Evolutionary conservation across 257 asterid genomes (phyloP), one percentile per base, ranked within the genome.

Genomic region (Catharanthus roseus): DNA sequence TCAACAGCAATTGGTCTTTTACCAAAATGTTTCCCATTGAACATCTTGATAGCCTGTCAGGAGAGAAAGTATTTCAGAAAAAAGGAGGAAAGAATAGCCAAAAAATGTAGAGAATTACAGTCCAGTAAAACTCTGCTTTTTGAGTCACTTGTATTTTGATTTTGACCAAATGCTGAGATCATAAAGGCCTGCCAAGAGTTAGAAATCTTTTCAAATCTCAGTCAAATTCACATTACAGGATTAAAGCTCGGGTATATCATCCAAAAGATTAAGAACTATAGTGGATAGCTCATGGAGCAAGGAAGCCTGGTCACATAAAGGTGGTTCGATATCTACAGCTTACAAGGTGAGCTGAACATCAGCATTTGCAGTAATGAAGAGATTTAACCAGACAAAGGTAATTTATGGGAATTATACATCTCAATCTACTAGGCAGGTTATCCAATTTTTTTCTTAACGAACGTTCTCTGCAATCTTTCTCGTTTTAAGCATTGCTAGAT

Each of bases 1-100:
- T 93, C 99, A 83, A 91, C 93, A 72, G 99, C 99, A 75, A 93
- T 82, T 49, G 90, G 86, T 77, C 99, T 87, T 76, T 78, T 85
- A 72, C 89, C 92, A 78, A 91, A 71, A 5, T 19, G 72, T 75
- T 89, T 86, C 63, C 99, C 97, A 69, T 89, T 93, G 76, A 91
- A 85, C 71, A 79, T 86, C 88, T 83, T 69, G 69, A 93, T 89
- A 69, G 88, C 96, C 99, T 93, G 87, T 80, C 68, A 66, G 66
- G 72, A 61, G 28, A 70, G 49, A 66, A 45, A 64, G 53, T 63
- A 36, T 29, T 75, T 26, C 56, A 74, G 66, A 36, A 41, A 44
- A 36, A 10, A 45, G 29, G 0, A 31, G 54, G 49, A 45, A 51
- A 68, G 53, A 44, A 45, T 31, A n/a, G 23, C 53, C 13, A 24